Evolutionary conservation across 2,329 filamentous ascomycete species (phyloP).

Genomic region (Teratosphaeria viscida): DNA sequence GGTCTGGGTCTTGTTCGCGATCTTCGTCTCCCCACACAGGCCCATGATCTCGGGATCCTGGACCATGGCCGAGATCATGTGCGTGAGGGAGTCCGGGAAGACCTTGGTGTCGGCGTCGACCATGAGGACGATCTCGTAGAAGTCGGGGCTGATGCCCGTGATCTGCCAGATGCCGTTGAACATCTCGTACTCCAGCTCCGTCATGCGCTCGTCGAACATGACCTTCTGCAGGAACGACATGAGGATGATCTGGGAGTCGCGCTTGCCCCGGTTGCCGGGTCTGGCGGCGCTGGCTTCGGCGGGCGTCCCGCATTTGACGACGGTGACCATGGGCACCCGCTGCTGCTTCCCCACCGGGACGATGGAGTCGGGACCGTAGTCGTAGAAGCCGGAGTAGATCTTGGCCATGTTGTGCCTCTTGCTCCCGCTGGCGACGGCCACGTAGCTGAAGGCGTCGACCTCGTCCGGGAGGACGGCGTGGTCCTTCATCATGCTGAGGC

Average conservation of each 20-base stretch:
- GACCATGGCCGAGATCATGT: slow-evolving; percentile 99
- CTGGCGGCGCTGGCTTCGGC: slow-evolving; percentile 73
- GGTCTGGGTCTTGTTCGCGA: slow-evolving; percentile 89
- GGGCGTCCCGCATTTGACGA: slow-evolving; percentile 92
- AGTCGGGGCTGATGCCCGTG: slow-evolving; percentile 94
- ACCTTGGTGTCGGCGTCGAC: slow-evolving; percentile 99
- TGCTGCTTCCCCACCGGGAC: slow-evolving; percentile 84
- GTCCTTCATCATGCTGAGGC: slow-evolving; percentile 89
- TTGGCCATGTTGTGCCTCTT: slow-evolving; percentile 99
- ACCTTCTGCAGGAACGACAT: slow-evolving; percentile 99
- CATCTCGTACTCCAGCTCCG: slow-evolving; percentile 97
- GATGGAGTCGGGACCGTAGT: slow-evolving; percentile 72
- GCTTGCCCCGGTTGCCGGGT: slow-evolving; percentile 94
- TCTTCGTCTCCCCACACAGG: slow-evolving; percentile 97
- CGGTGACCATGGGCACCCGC: slow-evolving; percentile 91
- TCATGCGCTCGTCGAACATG: slow-evolving; percentile 99
- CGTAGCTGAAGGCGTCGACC: slow-evolving; percentile 86
- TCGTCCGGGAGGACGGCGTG: slow-evolving; percentile 68
- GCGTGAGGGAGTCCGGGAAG: slow-evolving; percentile 93
- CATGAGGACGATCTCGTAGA: slow-evolving; percentile 97
- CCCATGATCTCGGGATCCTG: slow-evolving; percentile 99
- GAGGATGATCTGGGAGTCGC: slow-evolving; percentile 96
- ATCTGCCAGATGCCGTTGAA: slow-evolving; percentile 99
- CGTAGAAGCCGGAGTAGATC: slow-evolving; percentile 95
- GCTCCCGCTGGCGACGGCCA: slow-evolving; percentile 86